These are phyloP conservation scores for Candida anglica DNA, from an alignment of 805 yeast genomes.

Conservation along the genomic window DNA sequence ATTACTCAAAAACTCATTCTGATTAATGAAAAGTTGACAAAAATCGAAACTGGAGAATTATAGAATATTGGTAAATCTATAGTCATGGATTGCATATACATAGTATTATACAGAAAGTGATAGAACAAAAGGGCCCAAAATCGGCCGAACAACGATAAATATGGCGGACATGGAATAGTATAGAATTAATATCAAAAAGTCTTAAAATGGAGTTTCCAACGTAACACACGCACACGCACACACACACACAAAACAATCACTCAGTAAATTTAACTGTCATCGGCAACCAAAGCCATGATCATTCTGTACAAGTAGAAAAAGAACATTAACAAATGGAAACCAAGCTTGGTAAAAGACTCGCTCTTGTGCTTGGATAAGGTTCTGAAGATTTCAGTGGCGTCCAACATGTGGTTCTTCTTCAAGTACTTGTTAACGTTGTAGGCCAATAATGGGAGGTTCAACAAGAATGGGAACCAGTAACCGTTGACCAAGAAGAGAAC, in stretches of 20 bases:
- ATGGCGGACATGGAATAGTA: too few relatives aligned
- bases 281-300: conserved; percentile 88
- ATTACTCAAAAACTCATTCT: conserved; percentile 14
- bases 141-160: too few relatives aligned
- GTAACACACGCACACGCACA: too few relatives aligned
- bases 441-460: conserved; percentile 80
- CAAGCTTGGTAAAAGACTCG: conserved; percentile 86
- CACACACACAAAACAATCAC: too few relatives aligned
- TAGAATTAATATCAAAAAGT: too few relatives aligned
- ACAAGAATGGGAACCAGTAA: conserved; percentile 83
- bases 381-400: conserved; percentile 96
- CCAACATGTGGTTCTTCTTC: conserved; percentile 79
- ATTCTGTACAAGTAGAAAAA: conserved; percentile 94
- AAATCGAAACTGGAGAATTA: conserved; percentile 11
- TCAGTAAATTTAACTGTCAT: conserved; percentile 36
- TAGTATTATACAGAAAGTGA: too few relatives aligned
- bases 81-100: too few relatives aligned
- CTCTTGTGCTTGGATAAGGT: conserved; percentile 89
- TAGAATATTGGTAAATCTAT: too few relatives aligned
- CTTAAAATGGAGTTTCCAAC: too few relatives aligned
- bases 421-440: conserved; percentile 78
- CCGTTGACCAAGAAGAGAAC: conserved; percentile 76
- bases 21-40: conserved; percentile 19
- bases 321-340: conserved; percentile 86
- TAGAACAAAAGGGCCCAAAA: too few relatives aligned